These are phyloP conservation scores for Phytophthora pinifolia DNA, from an alignment of 352 stramenopile species.

Conservation along the genomic window DNA sequence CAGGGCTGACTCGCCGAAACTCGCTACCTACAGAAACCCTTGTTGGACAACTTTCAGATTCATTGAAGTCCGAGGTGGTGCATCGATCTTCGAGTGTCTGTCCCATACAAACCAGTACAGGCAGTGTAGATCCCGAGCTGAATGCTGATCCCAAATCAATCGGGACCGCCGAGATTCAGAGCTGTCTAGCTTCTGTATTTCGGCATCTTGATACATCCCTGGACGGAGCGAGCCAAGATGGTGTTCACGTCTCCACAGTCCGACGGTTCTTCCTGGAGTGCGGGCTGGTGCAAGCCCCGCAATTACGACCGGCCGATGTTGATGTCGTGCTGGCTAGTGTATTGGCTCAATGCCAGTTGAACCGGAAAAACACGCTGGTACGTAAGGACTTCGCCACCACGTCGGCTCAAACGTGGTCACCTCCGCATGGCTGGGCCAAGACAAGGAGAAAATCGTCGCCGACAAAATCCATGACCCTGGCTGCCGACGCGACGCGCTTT, in stretches of 20 bases:
- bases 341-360: constrained; percentile 53
- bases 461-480: constrained; percentile 9
- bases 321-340: constrained; percentile 70
- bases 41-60: constrained; percentile 1
- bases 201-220: constrained; percentile 48
- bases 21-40: constrained; percentile 17
- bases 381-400: constrained; percentile 52
- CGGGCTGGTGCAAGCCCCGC: constrained; percentile 52
- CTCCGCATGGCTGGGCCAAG: constrained; percentile 27
- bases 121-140: constrained; percentile 10
- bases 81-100: constrained; percentile 10
- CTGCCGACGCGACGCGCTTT: constrained; percentile 39
- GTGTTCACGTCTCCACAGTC: constrained; percentile 67
- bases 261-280: constrained; percentile 68
- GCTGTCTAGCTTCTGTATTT: constrained; percentile 40
- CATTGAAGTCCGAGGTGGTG: neutral
- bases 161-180: constrained; percentile 30
- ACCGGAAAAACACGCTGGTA: constrained; percentile 43
- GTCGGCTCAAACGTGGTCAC: constrained; percentile 14
- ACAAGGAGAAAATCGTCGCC: constrained; percentile 11
- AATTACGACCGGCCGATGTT: constrained; percentile 53
- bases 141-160: constrained; percentile 25
- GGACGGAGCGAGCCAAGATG: constrained; percentile 33
- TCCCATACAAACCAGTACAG: constrained; percentile 2
- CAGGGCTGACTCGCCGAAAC: constrained; percentile 8